These are phyloP conservation scores for Aspergillus asperescens DNA, from an alignment of 495 filamentous ascomycete species.

Conservation along the genomic window DNA sequence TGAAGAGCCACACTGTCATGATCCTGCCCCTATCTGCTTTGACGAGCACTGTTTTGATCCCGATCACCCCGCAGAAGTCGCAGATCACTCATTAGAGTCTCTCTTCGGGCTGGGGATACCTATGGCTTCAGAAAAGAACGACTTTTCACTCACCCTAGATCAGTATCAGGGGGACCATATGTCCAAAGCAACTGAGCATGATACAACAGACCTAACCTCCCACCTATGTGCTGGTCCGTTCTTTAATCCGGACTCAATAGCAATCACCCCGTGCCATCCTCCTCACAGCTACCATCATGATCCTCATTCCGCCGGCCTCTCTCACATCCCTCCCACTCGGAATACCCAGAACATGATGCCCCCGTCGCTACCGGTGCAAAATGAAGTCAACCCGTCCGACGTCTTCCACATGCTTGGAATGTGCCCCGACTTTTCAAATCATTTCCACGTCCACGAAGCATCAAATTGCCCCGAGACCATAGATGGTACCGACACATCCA, in stretches of 20 bases:
- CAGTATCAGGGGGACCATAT: conserved; percentile 16
- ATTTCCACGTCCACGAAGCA: conserved; percentile 25
- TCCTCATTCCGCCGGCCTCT: conserved; percentile 15
- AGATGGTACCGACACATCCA: conserved; percentile 16
- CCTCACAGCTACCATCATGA: conserved; percentile 30
- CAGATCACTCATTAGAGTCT: conserved; percentile 32
- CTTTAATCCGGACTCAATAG: conserved; percentile 25
- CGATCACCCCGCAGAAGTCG: conserved; percentile 6
- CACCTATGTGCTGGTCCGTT: conserved; percentile 23
- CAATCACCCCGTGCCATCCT: conserved; percentile 33
- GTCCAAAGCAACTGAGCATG: conserved; percentile 21
- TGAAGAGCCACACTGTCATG: conserved; percentile 30
- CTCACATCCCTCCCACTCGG: background rate
- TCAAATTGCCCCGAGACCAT: conserved; percentile 13
- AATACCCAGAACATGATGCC: conserved; percentile 22
- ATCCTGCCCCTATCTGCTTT: conserved; percentile 37
- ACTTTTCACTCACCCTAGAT: conserved; percentile 22
- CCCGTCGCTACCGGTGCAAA: conserved; percentile 24
- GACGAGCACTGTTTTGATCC: conserved; percentile 39
- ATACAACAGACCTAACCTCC: conserved; percentile 16
- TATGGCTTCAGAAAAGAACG: conserved; percentile 28
- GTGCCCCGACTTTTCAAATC: conserved; percentile 33
- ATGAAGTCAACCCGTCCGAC: conserved; percentile 35
- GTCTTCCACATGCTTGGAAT: conserved; percentile 42
- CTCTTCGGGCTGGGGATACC: conserved; percentile 33